Conservation (phyloP, 805 yeast species). For the Wickerhamiella parazyma region DNA sequence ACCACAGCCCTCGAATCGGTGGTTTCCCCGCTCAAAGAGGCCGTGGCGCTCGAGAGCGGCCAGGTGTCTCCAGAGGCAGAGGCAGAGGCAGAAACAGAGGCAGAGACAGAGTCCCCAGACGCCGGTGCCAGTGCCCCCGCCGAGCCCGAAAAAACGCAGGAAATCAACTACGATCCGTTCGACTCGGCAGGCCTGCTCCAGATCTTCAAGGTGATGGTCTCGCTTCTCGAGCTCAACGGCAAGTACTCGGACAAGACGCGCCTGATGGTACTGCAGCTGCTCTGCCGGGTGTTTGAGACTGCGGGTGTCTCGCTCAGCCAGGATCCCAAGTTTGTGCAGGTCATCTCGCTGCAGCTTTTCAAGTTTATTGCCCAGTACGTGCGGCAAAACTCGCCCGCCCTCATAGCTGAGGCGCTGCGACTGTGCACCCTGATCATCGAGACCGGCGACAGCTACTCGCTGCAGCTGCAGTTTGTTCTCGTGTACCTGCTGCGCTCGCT, state of each 20-base stretch:
- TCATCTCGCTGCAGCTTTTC: slow-evolving; percentile 70
- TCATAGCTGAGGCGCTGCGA: slow-evolving; percentile 64
- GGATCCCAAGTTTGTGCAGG: slow-evolving; percentile 51
- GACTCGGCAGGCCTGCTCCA: slow-evolving; percentile 68
- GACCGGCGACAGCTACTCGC: slow-evolving; percentile 50
- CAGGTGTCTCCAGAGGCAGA: slow-evolving; percentile 14
- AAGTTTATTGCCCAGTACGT: slow-evolving; percentile 72
- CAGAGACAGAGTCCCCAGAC: neutral
- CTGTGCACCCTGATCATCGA: slow-evolving; percentile 59
- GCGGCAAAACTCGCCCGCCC: slow-evolving; percentile 56
- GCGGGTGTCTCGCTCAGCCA: slow-evolving; percentile 49
- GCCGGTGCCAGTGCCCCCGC: neutral
- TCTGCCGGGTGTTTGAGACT: slow-evolving; percentile 70
- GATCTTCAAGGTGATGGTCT: slow-evolving; percentile 58
- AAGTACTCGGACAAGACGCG: slow-evolving; percentile 82
- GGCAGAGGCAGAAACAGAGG: slow-evolving; percentile 3
- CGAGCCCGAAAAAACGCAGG: neutral
- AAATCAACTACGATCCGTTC: slow-evolving; percentile 31
- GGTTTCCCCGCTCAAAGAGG: slow-evolving; percentile 34
- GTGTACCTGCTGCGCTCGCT: slow-evolving; percentile 28
- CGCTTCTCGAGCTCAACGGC: slow-evolving; percentile 60
- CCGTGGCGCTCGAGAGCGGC: slow-evolving; percentile 1
- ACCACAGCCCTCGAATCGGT: neutral
- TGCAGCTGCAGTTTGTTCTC: slow-evolving; percentile 56
- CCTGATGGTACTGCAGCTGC: slow-evolving; percentile 62